A percentile compares a stretch with the other conserved stretches of the same genome.
Conservation (phyloP, 2,329 filamentous ascomycete genomes). For the Raffaelea deltoideospora region DNA sequence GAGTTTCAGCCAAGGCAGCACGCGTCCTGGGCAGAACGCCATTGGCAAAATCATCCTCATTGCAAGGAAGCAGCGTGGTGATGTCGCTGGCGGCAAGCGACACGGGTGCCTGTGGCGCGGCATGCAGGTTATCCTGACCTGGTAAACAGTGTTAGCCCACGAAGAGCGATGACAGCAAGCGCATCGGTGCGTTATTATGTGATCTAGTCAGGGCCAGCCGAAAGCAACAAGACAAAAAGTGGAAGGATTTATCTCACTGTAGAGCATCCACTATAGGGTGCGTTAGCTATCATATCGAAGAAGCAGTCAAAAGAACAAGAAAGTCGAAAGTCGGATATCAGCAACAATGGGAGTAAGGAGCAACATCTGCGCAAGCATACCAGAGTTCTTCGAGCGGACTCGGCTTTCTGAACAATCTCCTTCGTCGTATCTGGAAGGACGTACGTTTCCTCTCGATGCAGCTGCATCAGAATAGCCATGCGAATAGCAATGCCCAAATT, state of each 20-base stretch:
- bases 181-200: too few relatives aligned
- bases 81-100: constrained; percentile 37
- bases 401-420: constrained; percentile 30
- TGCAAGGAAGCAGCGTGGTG: constrained; percentile 35
- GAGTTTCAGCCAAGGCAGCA: constrained; percentile 37
- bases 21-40: constrained; percentile 31
- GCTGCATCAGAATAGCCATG: constrained; percentile 38
- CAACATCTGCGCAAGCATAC: too few relatives aligned
- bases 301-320: constrained; percentile 1
- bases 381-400: constrained; percentile 41
- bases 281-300: too few relatives aligned
- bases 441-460: constrained; percentile 42
- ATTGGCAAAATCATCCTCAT: constrained; percentile 34
- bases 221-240: background rate
- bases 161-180: too few relatives aligned
- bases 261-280: constrained; percentile 41
- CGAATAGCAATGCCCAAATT: constrained; percentile 41
- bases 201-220: background rate
- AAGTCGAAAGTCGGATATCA: background rate
- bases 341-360: too few relatives aligned
- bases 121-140: constrained; percentile 41
- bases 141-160: too few relatives aligned
- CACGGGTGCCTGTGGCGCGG: constrained; percentile 33
- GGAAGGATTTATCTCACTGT: constrained; percentile 19
- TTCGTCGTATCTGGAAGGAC: constrained; percentile 23